Evolutionary conservation across 2,329 filamentous ascomycete genomes (phyloP), one percentile per base, ranked within the genome.

Genomic region (Verticillium klebahnii): DNA sequence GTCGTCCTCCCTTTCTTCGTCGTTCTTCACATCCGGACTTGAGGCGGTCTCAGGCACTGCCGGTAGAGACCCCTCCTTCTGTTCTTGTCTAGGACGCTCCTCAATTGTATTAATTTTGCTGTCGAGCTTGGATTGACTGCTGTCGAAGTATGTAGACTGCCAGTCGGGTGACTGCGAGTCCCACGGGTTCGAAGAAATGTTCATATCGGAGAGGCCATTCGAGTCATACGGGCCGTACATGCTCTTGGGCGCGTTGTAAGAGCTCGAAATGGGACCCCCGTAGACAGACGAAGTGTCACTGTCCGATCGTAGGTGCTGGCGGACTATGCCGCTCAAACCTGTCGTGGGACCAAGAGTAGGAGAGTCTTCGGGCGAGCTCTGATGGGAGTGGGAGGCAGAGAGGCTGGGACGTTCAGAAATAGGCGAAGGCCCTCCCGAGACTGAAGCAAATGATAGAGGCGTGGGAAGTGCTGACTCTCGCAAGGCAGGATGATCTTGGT

Each of bases 271-370:
- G 78, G 78, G 29, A 75, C 76, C 61, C 31, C 85, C 86, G 67
- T 92, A 92, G 31, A 95, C 82, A 0, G 92, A 96, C 1, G 94
- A 98, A 15, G 87, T 84, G 62, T 89, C 89, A 75, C 94, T 98
- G 65, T 89, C 87, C 37, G 87, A 87, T 58, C 95, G 87, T 50
- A 98, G 78, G 78, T 98, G 95, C 64, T 93, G 89, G 36, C 90
- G 87, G 56, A 97, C 88, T 80, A 97, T 85, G 2, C 90, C 90
- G 69, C 89, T 94, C 17, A 97, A 80, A 1, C 91, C 92, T 19
- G 78, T 77, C 17, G 80, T 80, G 0, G 90, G 89, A 2, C 90
- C 90, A 6, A 97, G 77, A 0, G 92, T 96, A 0, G 93, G 93
- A 0, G 93, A 96, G 69, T 96, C 92, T 11, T 73, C 72, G 0